These are phyloP conservation scores for Pythium folliculosum DNA, from an alignment of 352 stramenopile genomes.

Conservation along the genomic window DNA sequence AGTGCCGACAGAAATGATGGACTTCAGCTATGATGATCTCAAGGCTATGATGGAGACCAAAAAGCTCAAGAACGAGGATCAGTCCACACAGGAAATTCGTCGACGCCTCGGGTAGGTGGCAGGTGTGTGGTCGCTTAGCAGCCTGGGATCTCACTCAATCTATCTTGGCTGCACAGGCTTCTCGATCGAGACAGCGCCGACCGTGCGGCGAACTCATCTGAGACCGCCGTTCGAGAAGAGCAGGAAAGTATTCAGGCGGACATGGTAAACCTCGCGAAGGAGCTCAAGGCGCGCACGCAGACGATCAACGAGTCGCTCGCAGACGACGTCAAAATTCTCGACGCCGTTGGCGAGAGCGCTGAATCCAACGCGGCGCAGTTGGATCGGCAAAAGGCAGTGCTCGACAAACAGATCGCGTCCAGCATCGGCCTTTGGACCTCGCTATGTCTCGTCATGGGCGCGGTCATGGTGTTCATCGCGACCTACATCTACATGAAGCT, in stretches of 20 bases:
- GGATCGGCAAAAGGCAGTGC: conserved; percentile 57
- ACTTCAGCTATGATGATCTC: conserved; percentile 56
- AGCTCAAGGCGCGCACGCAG: conserved; percentile 74
- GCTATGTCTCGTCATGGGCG: conserved; percentile 60
- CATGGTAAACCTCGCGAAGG: conserved; percentile 70
- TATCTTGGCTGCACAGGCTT: conserved; percentile 25
- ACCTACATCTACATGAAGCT: conserved; percentile 85
- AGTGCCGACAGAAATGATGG: neutral
- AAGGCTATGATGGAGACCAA: conserved; percentile 57
- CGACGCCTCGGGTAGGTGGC: conserved; percentile 50
- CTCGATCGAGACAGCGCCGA: conserved; percentile 35
- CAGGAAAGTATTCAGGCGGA: conserved; percentile 74
- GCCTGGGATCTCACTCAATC: neutral
- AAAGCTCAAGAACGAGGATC: conserved; percentile 40
- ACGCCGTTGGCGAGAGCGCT: conserved; percentile 68
- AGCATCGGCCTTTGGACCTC: conserved; percentile 80
- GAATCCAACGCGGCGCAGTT: conserved; percentile 66
- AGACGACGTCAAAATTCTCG: conserved; percentile 75
- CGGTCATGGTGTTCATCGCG: conserved; percentile 62
- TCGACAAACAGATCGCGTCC: conserved; percentile 66
- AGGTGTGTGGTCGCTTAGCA: neutral
- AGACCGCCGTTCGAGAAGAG: conserved; percentile 53
- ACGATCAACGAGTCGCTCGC: conserved; percentile 72
- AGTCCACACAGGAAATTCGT: conserved; percentile 57
- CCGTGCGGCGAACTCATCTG: conserved; percentile 35